Conservation (phyloP, 2,329 filamentous ascomycete species). For the Alternaria sp. region DNA sequence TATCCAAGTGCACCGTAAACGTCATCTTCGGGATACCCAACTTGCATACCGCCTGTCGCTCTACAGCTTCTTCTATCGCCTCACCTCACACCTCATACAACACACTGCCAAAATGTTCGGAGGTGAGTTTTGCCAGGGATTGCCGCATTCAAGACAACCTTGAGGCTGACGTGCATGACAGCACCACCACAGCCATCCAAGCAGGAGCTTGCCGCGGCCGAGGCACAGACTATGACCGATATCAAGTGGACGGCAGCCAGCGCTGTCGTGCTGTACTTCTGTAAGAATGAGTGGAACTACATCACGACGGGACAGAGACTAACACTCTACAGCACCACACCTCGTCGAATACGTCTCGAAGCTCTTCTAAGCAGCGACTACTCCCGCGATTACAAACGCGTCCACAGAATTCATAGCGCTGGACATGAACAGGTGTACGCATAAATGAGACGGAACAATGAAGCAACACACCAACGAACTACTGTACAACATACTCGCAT, state of each 20-base stretch:
- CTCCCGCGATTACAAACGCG: not conserved
- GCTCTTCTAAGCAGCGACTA: conserved; percentile 50
- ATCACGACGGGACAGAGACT: not conserved
- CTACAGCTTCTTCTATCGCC: not conserved
- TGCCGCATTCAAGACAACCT: not conserved
- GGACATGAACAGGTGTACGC: not conserved
- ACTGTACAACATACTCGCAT: conserved; percentile 10
- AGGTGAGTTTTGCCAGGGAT: conserved; percentile 46
- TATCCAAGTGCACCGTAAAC: conserved; percentile 1
- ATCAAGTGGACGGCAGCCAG: conserved; percentile 71
- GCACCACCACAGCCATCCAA: conserved; percentile 73
- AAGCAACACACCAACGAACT: not conserved
- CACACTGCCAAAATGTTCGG: conserved; percentile 58
- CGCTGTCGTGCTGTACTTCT: conserved; percentile 75
- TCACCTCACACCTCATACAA: not conserved
- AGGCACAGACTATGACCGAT: conserved; percentile 70
- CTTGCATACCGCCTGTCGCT: conserved; percentile 1
- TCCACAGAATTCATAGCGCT: not conserved
- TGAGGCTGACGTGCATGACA: conserved; percentile 38
- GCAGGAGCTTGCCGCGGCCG: conserved; percentile 69
- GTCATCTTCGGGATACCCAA: conserved; percentile 7
- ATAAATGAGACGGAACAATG: not conserved
- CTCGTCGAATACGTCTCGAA: conserved; percentile 61
- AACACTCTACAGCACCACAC: conserved; percentile 56
- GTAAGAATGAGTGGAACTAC: conserved; percentile 59